phyloP scores from a whole-genome alignment of 768 basidiomycete genomes.

The Naganishia onofrii region DNA sequence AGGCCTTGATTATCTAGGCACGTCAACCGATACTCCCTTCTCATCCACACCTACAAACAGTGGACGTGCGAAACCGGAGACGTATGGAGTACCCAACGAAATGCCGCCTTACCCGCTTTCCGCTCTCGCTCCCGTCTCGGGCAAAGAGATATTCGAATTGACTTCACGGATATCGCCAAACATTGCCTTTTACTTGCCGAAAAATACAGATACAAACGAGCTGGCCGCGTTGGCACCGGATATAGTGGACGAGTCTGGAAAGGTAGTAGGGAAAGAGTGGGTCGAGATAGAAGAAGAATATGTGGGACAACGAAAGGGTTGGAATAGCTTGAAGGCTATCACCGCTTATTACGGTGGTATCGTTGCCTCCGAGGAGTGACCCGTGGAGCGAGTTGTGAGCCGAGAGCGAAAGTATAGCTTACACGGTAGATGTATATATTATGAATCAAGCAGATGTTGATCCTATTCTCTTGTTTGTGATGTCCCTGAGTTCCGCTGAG shows the following conservation, averaged over 20 bases:
- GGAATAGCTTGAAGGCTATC: slow-evolving; percentile 30
- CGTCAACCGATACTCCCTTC: slow-evolving; percentile 54
- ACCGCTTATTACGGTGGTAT: slow-evolving; percentile 29
- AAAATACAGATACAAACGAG: slow-evolving; percentile 73
- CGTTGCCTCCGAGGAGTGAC: slow-evolving; percentile 19
- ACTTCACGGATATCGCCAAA: slow-evolving; percentile 71
- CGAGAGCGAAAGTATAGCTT: no score
- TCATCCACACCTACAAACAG: slow-evolving; percentile 1
- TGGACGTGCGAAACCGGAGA: slow-evolving; percentile 8
- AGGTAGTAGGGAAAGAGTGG: slow-evolving; percentile 55
- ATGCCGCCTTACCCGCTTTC: slow-evolving; percentile 62
- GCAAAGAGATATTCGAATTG: slow-evolving; percentile 74
- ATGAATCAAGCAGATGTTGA: no score
- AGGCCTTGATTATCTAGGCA: slow-evolving; percentile 17
- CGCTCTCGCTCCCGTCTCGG: slow-evolving; percentile 74
- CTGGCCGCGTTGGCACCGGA: slow-evolving; percentile 59
- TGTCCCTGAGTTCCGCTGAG: no score
- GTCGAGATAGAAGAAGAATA: slow-evolving; percentile 91
- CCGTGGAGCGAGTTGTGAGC: neutral
- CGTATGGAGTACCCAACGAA: slow-evolving; percentile 24
- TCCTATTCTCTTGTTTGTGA: no score
- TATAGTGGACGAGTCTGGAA: slow-evolving; percentile 35
- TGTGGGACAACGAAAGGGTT: slow-evolving; percentile 1
- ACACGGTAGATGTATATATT: no score
- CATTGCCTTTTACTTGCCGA: slow-evolving; percentile 84